These are phyloP conservation scores for Xylaria sp. DNA, from an alignment of 2,329 filamentous ascomycete species.

Conservation along the genomic window DNA sequence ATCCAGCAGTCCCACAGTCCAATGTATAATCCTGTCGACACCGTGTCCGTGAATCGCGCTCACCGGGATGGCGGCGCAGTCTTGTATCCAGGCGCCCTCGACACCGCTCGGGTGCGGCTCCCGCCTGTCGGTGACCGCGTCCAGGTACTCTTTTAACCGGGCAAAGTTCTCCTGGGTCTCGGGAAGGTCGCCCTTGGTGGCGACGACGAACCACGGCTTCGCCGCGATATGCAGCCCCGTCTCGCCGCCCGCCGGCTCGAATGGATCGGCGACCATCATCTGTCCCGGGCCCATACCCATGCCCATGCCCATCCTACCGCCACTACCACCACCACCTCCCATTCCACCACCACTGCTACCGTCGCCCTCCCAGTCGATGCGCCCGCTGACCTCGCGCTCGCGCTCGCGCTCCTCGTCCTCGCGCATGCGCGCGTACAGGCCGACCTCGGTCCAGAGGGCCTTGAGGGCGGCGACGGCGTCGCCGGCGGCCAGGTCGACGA, in stretches of 20 bases:
- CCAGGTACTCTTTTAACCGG: conserved; percentile 70
- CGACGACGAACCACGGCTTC: conserved; percentile 96
- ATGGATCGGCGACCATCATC: conserved; percentile 37
- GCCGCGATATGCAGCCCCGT: conserved; percentile 74
- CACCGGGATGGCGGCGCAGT: conserved; percentile 76
- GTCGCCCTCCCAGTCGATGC: conserved; percentile 61
- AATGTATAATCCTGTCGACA: conserved; percentile 72
- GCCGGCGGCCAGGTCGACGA: conserved; percentile 80
- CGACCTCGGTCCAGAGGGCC: conserved; percentile 87
- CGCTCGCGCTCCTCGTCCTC: conserved; percentile 72
- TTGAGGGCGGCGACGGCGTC: conserved; percentile 80
- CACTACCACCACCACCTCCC: too few species aligned
- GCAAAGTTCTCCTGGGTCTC: conserved; percentile 78
- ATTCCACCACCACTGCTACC: conserved; percentile 41
- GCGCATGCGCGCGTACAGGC: conserved; percentile 78
- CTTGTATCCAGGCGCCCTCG: conserved; percentile 57
- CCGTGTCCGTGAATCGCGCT: conserved; percentile 89
- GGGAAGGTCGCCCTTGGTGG: conserved; percentile 86
- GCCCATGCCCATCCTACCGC: conserved; percentile 13
- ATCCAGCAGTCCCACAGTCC: conserved; percentile 70
- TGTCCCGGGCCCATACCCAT: conserved; percentile 17
- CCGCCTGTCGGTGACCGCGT: conserved; percentile 62
- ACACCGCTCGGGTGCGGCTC: conserved; percentile 74
- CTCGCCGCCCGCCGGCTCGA: conserved; percentile 11
- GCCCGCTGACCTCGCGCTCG: conserved; percentile 61